phyloP scores from a whole-genome alignment of 2,329 filamentous ascomycete genomes.

The Alternaria ethzedia region DNA sequence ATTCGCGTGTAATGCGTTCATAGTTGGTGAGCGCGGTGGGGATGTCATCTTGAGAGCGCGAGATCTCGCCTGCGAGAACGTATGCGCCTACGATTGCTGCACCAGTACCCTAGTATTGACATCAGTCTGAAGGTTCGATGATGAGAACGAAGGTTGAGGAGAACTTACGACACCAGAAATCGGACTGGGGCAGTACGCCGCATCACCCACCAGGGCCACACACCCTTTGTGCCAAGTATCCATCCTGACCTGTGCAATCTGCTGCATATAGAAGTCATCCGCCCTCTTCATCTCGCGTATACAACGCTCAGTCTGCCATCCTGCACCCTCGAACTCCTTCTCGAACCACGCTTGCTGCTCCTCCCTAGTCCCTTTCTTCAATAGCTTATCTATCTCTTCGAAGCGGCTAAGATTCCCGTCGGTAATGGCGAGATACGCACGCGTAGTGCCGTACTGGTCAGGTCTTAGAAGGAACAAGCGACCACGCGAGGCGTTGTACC shows the following conservation, averaged over 20 bases:
- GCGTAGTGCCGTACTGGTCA: slow-evolving; percentile 28
- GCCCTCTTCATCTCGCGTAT: slow-evolving; percentile 49
- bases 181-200: slow-evolving; percentile 47
- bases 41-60: slow-evolving; percentile 25
- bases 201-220: slow-evolving; percentile 49
- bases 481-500: slow-evolving; percentile 34
- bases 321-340: slow-evolving; percentile 43
- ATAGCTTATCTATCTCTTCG: slow-evolving; percentile 20
- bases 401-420: slow-evolving; percentile 27
- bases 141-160: too few relatives aligned
- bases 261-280: slow-evolving; percentile 55
- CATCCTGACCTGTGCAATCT: slow-evolving; percentile 50
- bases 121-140: slow-evolving; percentile 3
- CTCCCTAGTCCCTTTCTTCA: slow-evolving; percentile 17
- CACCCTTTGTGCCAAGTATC: slow-evolving; percentile 43
- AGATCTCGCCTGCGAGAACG: slow-evolving; percentile 48
- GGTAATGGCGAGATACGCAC: slow-evolving; percentile 24
- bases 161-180: slow-evolving; percentile 35
- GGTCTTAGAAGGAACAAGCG: slow-evolving; percentile 31
- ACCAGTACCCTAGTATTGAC: slow-evolving; percentile 28
- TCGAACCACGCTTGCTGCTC: slow-evolving; percentile 34
- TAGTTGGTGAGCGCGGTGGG: slow-evolving; percentile 31
- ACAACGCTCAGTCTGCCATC: slow-evolving; percentile 48
- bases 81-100: slow-evolving; percentile 50
- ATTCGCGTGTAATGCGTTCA: slow-evolving; percentile 25